These are phyloP conservation scores for Lophium mytilinum DNA, from an alignment of 495 filamentous ascomycete species.

Conservation along the genomic window DNA sequence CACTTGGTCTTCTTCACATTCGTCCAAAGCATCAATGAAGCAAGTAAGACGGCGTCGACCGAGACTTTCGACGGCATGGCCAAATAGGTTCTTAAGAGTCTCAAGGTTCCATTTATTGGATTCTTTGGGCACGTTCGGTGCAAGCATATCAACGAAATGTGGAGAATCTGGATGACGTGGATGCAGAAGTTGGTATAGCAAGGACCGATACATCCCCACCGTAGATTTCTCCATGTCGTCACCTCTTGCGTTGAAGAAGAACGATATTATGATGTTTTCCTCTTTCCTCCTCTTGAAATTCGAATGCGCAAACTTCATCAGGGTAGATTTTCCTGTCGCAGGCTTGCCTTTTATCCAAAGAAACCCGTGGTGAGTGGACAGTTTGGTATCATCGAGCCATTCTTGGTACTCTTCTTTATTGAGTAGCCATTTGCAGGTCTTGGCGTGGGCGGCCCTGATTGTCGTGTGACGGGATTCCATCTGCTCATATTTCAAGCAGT, in stretches of 20 bases:
- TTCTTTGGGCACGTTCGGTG: too few species aligned
- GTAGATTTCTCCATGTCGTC: slow-evolving; percentile 20
- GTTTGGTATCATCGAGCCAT: slow-evolving; percentile 11
- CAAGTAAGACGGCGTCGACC: background rate
- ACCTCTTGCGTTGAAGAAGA: slow-evolving; percentile 39
- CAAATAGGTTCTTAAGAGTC: slow-evolving; percentile 3
- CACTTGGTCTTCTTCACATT: slow-evolving; percentile 13
- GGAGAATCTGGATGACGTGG: background rate
- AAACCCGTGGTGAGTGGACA: slow-evolving; percentile 13
- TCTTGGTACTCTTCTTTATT: slow-evolving; percentile 9
- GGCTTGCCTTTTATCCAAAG: slow-evolving; percentile 28
- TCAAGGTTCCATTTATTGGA: slow-evolving; percentile 7
- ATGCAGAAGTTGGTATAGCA: slow-evolving; percentile 15
- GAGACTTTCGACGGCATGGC: slow-evolving; percentile 4
- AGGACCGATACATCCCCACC: slow-evolving; percentile 11
- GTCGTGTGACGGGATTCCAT: slow-evolving; percentile 32
- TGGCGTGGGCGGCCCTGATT: slow-evolving; percentile 34
- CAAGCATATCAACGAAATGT: background rate
- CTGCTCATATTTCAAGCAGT: slow-evolving; percentile 13
- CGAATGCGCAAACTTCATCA: slow-evolving; percentile 14
- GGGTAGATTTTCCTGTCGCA: slow-evolving; percentile 27
- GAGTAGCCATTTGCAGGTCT: slow-evolving; percentile 26
- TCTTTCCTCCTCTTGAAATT: slow-evolving; percentile 4
- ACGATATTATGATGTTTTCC: slow-evolving; percentile 23
- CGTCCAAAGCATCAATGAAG: slow-evolving; percentile 20